Evolutionary conservation across 148 eudicot genomes (phyloP).

Genomic region (Chenopodium suecicum): DNA sequence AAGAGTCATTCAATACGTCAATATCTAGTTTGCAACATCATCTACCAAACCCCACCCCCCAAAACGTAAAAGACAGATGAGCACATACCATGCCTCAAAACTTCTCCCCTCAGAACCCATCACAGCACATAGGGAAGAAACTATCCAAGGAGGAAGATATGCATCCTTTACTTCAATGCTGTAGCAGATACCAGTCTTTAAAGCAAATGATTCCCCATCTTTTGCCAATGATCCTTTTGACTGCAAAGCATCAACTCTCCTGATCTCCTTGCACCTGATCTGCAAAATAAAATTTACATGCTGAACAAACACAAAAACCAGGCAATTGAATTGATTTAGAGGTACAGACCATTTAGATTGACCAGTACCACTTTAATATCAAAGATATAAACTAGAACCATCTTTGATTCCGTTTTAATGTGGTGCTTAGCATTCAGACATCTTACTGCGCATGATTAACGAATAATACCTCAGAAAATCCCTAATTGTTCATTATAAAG

Average conservation of each 20-base stretch:
- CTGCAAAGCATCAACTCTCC: slow-evolving; percentile 45
- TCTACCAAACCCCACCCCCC: background rate
- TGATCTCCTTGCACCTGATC: slow-evolving; percentile 85
- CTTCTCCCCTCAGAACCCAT: slow-evolving; percentile 53
- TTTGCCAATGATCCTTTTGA: slow-evolving; percentile 29
- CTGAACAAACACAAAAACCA: slow-evolving; percentile 3
- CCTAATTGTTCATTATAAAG: background rate
- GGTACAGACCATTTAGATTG: background rate
- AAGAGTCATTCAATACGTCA: background rate
- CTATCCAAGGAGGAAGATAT: slow-evolving; percentile 84
- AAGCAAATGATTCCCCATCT: slow-evolving; percentile 40
- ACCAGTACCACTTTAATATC: background rate
- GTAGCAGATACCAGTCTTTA: slow-evolving; percentile 54
- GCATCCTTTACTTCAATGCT: slow-evolving; percentile 77
- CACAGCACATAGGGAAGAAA: slow-evolving; percentile 53
- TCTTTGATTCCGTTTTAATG: background rate
- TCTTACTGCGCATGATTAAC: background rate
- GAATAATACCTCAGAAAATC: background rate
- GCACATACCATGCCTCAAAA: slow-evolving; percentile 75
- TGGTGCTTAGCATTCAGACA: background rate
- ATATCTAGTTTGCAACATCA: background rate
- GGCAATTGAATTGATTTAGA: background rate
- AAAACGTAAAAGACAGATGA: background rate
- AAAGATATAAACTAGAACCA: background rate
- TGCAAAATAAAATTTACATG: slow-evolving; percentile 28